phyloP scores from a whole-genome alignment of 805 yeast genomes.

The Candida ponderosae region DNA sequence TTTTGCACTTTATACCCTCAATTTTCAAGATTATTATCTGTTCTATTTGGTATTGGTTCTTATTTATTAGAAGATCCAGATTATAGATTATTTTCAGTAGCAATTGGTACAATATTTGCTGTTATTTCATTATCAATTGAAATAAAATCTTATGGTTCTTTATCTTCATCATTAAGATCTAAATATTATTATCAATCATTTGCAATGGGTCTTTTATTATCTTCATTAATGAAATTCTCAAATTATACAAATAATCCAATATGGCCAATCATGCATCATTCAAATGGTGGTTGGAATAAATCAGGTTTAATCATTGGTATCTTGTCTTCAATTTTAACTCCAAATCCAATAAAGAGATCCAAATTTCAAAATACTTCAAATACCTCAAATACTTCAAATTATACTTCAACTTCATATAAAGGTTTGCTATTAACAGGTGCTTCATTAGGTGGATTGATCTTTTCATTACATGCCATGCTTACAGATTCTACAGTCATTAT shows the following conservation, averaged over 20 bases:
- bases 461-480: constrained; percentile 63
- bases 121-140: constrained; percentile 43
- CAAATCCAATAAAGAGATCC: constrained; percentile 13
- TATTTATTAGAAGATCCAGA: constrained; percentile 65
- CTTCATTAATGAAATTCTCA: constrained; percentile 69
- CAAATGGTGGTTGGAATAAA: constrained; percentile 81
- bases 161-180: constrained; percentile 12
- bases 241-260: constrained; percentile 84
- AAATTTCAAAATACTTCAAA: background rate
- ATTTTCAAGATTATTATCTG: constrained; percentile 45
- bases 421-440: constrained; percentile 43
- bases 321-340: constrained; percentile 56
- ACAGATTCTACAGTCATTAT: constrained; percentile 82
- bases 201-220: constrained; percentile 61
- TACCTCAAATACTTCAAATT: constrained; percentile 6
- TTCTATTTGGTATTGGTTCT: constrained; percentile 67
- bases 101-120: constrained; percentile 60
- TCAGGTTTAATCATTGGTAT: constrained; percentile 61
- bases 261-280: constrained; percentile 89
- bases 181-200: constrained; percentile 41
- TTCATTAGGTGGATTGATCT: constrained; percentile 75
- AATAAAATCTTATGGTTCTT: constrained; percentile 17
- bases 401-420: background rate
- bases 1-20: constrained; percentile 39
- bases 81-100: constrained; percentile 53